Conservation (phyloP, 371 early-diverging fungal species). For the Blakeslea trispora region DNA sequence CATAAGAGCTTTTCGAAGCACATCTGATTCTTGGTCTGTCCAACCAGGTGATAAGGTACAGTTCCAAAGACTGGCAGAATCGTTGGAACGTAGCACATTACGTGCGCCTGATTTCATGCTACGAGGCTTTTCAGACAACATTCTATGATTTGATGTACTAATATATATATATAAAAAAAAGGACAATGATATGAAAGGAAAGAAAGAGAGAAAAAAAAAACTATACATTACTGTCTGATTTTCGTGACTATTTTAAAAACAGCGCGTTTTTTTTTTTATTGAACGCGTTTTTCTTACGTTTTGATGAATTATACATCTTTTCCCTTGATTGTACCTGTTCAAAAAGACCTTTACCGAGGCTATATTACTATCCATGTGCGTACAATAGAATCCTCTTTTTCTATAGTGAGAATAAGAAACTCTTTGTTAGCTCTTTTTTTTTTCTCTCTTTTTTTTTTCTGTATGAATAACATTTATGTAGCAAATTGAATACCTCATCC, state of each 20-base stretch:
- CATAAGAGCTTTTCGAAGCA: conserved; percentile 82
- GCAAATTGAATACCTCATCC: conserved; percentile 10
- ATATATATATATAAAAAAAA: not conserved
- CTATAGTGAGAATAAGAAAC: no score
- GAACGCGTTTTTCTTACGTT: conserved; percentile 1
- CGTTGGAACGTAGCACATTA: conserved; percentile 88
- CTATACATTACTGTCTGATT: no score
- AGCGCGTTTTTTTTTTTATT: conserved; percentile 3
- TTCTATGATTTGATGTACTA: conserved; percentile 27
- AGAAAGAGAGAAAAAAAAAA: conserved; percentile 17
- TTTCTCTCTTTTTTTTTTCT: no score
- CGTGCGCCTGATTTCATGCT: conserved; percentile 89
- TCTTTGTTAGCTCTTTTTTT: no score
- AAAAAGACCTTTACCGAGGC: conserved; percentile 39
- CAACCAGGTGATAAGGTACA: conserved; percentile 92
- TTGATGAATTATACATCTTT: conserved; percentile 25
- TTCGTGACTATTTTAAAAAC: not conserved
- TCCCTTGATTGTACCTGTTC: conserved; percentile 39
- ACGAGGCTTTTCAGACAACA: conserved; percentile 61
- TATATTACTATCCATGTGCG: conserved; percentile 42
- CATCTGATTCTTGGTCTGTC: conserved; percentile 83
- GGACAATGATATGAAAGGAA: not conserved
- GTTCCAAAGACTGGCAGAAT: conserved; percentile 91
- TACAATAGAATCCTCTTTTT: no score
- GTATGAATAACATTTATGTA: no score